Conservation (phyloP, 495 filamentous ascomycete genomes). For the Aspergillus coremiiformis region DNA sequence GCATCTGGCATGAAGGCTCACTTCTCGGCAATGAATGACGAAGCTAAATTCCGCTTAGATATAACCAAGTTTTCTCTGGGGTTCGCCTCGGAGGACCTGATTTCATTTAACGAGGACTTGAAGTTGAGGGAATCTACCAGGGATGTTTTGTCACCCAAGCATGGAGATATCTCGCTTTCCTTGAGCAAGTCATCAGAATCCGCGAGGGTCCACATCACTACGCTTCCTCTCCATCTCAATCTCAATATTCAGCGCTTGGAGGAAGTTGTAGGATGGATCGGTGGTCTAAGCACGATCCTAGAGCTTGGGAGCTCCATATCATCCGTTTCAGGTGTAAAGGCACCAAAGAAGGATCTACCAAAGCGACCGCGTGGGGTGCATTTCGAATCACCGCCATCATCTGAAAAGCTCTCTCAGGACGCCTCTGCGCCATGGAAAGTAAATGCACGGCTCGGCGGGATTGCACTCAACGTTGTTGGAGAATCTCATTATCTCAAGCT, state of each 20-base stretch:
- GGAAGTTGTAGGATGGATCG: constrained; percentile 80
- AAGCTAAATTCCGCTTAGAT: constrained; percentile 22
- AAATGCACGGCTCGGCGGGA: constrained; percentile 68
- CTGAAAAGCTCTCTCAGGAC: constrained; percentile 6
- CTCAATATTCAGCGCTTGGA: constrained; percentile 78
- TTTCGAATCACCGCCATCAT: constrained; percentile 48
- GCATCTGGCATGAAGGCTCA: constrained; percentile 23
- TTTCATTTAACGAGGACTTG: constrained; percentile 62
- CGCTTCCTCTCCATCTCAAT: constrained; percentile 67
- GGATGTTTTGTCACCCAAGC: constrained; percentile 49
- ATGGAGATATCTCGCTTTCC: constrained; percentile 59
- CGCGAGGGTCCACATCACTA: constrained; percentile 64
- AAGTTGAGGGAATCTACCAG: constrained; percentile 66
- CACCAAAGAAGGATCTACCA: constrained; percentile 21
- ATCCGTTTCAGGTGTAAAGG: constrained; percentile 55
- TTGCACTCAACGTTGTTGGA: constrained; percentile 65
- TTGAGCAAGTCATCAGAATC: constrained; percentile 44
- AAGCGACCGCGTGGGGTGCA: constrained; percentile 56
- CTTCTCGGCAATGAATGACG: constrained; percentile 15
- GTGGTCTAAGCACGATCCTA: constrained; percentile 85
- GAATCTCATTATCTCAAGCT: constrained; percentile 66
- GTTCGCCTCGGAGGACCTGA: constrained; percentile 61
- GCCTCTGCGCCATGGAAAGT: constrained; percentile 54
- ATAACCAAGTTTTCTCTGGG: constrained; percentile 67
- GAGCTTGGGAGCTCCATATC: constrained; percentile 80